Percentiles rank a stretch among this genome's conserved stretches.
Evolutionary conservation across 2,329 filamentous ascomycete species (phyloP).

Genomic region (Rutstroemia sp.): DNA sequence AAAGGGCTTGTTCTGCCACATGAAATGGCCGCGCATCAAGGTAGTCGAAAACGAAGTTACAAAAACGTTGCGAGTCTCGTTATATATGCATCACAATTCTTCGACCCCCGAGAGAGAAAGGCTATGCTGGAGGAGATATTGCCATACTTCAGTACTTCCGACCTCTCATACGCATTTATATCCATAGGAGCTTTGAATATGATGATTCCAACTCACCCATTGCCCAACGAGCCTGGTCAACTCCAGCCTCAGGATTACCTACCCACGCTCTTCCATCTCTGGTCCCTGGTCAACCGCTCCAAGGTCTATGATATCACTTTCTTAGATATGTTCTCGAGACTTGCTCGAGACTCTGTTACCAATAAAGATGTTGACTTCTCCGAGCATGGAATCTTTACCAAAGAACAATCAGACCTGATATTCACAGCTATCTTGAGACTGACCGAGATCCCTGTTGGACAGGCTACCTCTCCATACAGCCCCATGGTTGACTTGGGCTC

Average conservation of each 20-base stretch:
- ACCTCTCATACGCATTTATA: slow-evolving; percentile 85
- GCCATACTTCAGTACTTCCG: slow-evolving; percentile 87
- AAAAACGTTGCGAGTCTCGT: slow-evolving; percentile 78
- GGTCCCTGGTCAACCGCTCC: slow-evolving; percentile 87
- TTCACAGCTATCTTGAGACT: slow-evolving; percentile 86
- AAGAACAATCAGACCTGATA: slow-evolving; percentile 83
- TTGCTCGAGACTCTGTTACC: slow-evolving; percentile 75
- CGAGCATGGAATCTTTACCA: slow-evolving; percentile 84
- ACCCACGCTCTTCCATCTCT: slow-evolving; percentile 92
- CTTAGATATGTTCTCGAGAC: slow-evolving; percentile 80
- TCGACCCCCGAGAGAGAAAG: slow-evolving; percentile 79
- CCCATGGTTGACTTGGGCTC: slow-evolving; percentile 70
- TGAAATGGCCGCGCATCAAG: slow-evolving; percentile 64
- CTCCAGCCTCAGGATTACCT: slow-evolving; percentile 77
- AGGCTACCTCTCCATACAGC: slow-evolving; percentile 89
- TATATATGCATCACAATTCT: slow-evolving; percentile 84
- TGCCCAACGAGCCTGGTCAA: slow-evolving; percentile 61
- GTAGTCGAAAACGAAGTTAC: slow-evolving; percentile 45
- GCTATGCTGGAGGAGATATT: slow-evolving; percentile 75
- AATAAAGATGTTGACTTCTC: slow-evolving; percentile 72
- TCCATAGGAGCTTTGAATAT: slow-evolving; percentile 84
- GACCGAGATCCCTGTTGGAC: slow-evolving; percentile 92
- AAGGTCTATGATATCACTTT: slow-evolving; percentile 81
- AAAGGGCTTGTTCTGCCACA: slow-evolving; percentile 83
- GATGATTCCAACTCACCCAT: slow-evolving; percentile 76